Evolutionary conservation across 2,329 filamentous ascomycete species (phyloP), one percentile per base, ranked within the genome.

Genomic region (Fusarium sp.): DNA sequence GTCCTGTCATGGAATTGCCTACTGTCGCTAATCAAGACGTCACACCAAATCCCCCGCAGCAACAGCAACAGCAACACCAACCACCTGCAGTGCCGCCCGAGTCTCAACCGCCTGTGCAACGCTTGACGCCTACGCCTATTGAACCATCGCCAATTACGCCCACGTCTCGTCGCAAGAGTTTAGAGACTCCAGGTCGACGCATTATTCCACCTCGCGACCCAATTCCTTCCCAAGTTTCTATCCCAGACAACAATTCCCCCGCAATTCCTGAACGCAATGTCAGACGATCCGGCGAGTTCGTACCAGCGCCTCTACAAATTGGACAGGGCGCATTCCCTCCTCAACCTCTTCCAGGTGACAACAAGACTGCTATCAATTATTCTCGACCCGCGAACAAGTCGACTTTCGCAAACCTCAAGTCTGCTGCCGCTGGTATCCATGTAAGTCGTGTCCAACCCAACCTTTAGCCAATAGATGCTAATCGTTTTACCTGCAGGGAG

Each of bases 101-200:
- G 34, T 9, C 39, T 2, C 20, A 59, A 20, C 61, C 40, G 22
- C 40, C 58, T 3, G 44, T 50, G 15, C 58, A 55, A n/a, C 44
- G 49, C 22, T 39, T 26, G n/a, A 63, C 60, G 18, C 58, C 57
- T 1, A 62, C 59, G 3, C 40, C 68, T 6, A 57, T 54, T 4
- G 53, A 58, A 22, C 57, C 58, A 10, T 34, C 55, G 1, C 48
- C 59, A n/a, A 34, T 40, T 5, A 58, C 58, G 3, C 57, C 64
- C 6, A 58, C 65, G 10, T 54, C 49, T 8, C 72, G 72, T 42
- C 70, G 72, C 50, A 63, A 62, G 38, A 74, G 72, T 7, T 10
- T 74, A 10, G 72, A 74, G 31, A 74, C 72, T 5, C 72, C 72
- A 40, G 72, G 72, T 2, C 63, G 62, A 42, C 66, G 72, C 22